A percentile compares a stretch with the other conserved stretches of the same genome.
phyloP scores from a whole-genome alignment of 139 green algal genomes.

The Parachlorella kessleri region DNA sequence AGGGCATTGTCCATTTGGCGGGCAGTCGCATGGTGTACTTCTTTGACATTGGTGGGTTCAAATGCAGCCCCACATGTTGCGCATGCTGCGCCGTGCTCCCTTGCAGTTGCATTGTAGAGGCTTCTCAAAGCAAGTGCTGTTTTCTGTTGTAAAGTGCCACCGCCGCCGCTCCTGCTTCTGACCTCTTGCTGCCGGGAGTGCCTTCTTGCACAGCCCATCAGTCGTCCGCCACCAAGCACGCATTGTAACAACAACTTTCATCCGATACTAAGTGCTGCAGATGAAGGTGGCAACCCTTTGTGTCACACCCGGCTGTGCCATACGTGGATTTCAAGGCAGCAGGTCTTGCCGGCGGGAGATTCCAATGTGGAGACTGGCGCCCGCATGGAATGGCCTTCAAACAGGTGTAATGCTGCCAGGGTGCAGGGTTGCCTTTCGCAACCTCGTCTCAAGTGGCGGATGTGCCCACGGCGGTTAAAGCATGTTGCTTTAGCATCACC shows the following conservation, averaged over 20 bases:
- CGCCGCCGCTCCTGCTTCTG: background rate
- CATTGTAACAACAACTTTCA: too few species aligned
- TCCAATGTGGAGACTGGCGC: background rate
- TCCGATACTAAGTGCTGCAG: background rate
- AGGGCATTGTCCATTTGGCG: background rate
- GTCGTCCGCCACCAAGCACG: too few species aligned
- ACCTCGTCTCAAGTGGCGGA: too few species aligned
- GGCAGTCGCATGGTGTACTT: background rate
- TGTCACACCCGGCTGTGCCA: background rate
- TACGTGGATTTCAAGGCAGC: conserved; percentile 1
- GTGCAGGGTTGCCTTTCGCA: too few species aligned
- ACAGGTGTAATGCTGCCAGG: too few species aligned
- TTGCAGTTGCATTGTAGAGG: background rate
- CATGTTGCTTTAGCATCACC: too few species aligned
- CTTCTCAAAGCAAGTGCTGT: background rate
- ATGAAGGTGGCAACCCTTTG: background rate
- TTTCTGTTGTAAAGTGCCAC: background rate
- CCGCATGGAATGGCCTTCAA: background rate
- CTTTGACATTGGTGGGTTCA: background rate
- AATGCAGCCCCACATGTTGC: too few species aligned
- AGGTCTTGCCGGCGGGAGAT: background rate
- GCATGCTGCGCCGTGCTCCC: background rate
- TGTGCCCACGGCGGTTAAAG: too few species aligned
- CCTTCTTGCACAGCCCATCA: too few species aligned
- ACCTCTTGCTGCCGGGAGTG: background rate